Percentiles rank a stretch among this genome's conserved stretches.
phyloP scores from a whole-genome alignment of 2,329 filamentous ascomycete genomes.

The Pseudogymnoascus sp. region DNA sequence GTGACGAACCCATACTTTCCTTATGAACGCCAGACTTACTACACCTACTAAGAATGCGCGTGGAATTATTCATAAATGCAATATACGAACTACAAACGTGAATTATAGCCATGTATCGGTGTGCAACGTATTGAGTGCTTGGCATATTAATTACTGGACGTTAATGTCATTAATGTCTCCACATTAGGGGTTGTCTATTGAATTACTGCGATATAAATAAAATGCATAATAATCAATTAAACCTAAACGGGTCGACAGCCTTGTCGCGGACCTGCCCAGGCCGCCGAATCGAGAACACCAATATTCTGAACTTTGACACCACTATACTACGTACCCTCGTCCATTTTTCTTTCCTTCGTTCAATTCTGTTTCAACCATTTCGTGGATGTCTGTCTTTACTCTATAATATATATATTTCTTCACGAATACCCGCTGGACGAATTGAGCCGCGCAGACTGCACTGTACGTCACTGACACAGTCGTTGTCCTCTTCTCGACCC shows the following conservation, averaged over 20 bases:
- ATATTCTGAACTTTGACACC: conserved; percentile 3
- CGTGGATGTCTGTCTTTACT: conserved; percentile 7
- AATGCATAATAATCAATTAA: conserved; percentile 7
- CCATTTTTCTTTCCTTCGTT: not conserved
- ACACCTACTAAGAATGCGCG: not conserved
- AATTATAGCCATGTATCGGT: not conserved
- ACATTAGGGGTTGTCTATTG: conserved; percentile 6
- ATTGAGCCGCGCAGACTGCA: not conserved
- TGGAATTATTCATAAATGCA: not conserved
- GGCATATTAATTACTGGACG: not conserved
- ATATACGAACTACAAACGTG: conserved; percentile 1
- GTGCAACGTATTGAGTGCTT: not conserved
- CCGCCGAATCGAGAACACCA: conserved; percentile 4
- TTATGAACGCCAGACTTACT: conserved; percentile 4
- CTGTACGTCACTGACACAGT: not conserved
- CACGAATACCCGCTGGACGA: not conserved
- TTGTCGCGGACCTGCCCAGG: not conserved
- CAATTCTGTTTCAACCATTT: not conserved
- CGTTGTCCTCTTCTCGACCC: conserved; percentile 3
- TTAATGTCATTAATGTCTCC: not conserved
- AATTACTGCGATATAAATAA: conserved; percentile 3
- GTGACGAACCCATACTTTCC: not conserved
- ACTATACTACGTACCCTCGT: conserved; percentile 6
- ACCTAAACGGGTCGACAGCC: conserved; percentile 9
- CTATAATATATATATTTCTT: conserved; percentile 2